Percentiles rank a stretch among this genome's conserved stretches.
Conservation (phyloP, 352 stramenopile species). For the Globisporangium recalcitrans region DNA sequence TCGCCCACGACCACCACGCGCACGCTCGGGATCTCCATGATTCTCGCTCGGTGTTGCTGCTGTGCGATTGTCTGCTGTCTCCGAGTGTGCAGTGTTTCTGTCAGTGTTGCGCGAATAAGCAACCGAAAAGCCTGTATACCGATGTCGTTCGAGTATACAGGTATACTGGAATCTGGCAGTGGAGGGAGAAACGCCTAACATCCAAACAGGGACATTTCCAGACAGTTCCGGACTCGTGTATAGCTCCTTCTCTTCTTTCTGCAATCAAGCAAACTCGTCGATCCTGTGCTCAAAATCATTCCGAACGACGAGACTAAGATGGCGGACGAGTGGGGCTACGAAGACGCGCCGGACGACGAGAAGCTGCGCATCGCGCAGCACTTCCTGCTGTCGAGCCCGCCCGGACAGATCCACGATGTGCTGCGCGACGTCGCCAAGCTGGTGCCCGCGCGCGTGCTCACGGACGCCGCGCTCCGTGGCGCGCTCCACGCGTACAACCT, state of each 20-base stretch:
- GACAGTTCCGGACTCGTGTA: too few relatives aligned
- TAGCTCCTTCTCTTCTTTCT: background rate
- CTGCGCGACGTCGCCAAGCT: conserved; percentile 80
- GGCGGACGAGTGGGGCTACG: conserved; percentile 60
- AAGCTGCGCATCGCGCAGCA: conserved; percentile 87
- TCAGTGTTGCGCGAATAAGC: too few relatives aligned
- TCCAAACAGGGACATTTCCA: too few relatives aligned
- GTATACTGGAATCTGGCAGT: too few relatives aligned
- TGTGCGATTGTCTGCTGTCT: background rate
- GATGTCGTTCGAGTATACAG: too few relatives aligned
- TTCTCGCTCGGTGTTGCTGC: conserved; percentile 13
- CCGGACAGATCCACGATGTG: conserved; percentile 87
- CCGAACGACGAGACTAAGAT: conserved; percentile 25
- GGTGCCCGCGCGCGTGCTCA: conserved; percentile 63
- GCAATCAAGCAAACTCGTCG: background rate
- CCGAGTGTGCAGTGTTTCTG: background rate
- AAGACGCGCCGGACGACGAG: conserved; percentile 80
- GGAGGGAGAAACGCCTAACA: too few relatives aligned
- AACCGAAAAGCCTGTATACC: too few relatives aligned
- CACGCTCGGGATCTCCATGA: conserved; percentile 63
- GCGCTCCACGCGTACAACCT: conserved; percentile 82
- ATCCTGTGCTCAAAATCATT: background rate
- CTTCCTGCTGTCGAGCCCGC: conserved; percentile 86
- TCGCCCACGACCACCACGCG: conserved; percentile 81
- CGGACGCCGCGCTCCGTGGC: conserved; percentile 60